Evolutionary conservation across 352 stramenopile genomes (phyloP), one percentile per base, ranked within the genome.

Genomic region (Blastocystis sp.): DNA sequence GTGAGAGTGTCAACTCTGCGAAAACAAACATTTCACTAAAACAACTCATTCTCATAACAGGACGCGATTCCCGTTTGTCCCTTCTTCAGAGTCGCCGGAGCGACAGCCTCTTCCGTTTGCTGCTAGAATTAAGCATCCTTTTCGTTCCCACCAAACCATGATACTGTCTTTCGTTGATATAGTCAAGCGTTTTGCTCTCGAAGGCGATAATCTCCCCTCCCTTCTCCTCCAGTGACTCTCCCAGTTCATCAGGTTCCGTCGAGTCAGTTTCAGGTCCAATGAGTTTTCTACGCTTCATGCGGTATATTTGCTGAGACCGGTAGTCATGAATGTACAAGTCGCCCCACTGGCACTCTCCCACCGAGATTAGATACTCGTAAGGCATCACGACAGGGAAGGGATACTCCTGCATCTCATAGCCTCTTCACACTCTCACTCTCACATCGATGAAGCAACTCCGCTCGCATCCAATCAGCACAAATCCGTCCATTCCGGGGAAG

Each of bases 311-410:
- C 14, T 14, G 6, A 18, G 6, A 71, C 59, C 6, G 16, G 59
- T 71, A 71, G n/a, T 71, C 59, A 24, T 71, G 59, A 71, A 71
- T 71, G n/a, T 71, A 71, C 29, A 71, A 16, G 11, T 16, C n/a
- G 8, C 36, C 59, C 59, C 59, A 71, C 59, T 38, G 14, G 18
- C 59, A 38, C 32, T 71, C 38, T 7, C 32, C 32, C 8, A 71
- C 9, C 7, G 59, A 71, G 32, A 71, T 71, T 24, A 38, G 9
- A 29, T 71, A 71, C 32, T 71, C 59, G n/a, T 71, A 71, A 42
- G 59, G 59, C 59, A 44, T 71, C n/a, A 71, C 32, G 38, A 71
- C 36, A 7, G 59, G 59, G 59, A 71, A 71, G 4, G 59, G 59
- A 71, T 71, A 71, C 32, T 71, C 59, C 59, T 71, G 36, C 8